Evolutionary conservation across 306 rosid species (phyloP), one percentile per base, ranked within the genome.

Genomic region (Vigna nakashimae): DNA sequence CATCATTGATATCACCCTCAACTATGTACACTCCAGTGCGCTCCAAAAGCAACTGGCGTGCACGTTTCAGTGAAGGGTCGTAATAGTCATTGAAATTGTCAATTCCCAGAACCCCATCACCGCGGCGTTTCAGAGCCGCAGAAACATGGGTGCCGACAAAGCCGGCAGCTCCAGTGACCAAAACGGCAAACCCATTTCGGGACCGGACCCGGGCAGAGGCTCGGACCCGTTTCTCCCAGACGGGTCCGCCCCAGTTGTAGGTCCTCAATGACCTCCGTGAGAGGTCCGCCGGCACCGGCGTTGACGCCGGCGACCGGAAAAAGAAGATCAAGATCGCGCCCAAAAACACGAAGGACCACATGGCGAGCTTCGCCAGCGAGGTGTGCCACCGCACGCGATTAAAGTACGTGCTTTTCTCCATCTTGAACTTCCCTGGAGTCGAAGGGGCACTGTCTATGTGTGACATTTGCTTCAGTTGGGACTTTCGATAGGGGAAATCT

Each of bases 61-160:
- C 87, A 10, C 98, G 90, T 79, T 95, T 95, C 69, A 95, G 62
- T 16, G 97, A 76, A 30, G 96, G 95, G 50, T 95, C 98, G 76
- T 92, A 95, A 72, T 95, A 95, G 82, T 87, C 91, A 32, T 95
- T 95, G 84, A 95, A 95, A 74, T 83, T 88, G 71, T 95, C 98
- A 1, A 95, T 42, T 0, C 98, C 98, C 0, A 95, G 74, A 0
- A 92, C 97, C 55, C 98, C 97, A 12, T 95, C 98, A 0, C 98
- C 98, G 0, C 98, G 85, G 22, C 98, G 97, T 58, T 95, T 95
- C 0, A 95, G 89, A 0, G 98, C 98, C 5, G 95, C 84, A 0
- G 98, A 88, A 55, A 95, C 98, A 13, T 95, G 98, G 45, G 97
- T 90, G 34, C 98, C 98, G 1, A 95, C 98, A 26, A 95, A 95